A percentile compares a stretch with the other conserved stretches of the same genome.
Conservation (phyloP, 2,329 filamentous ascomycete genomes). For the Colletotrichum abscissum region DNA sequence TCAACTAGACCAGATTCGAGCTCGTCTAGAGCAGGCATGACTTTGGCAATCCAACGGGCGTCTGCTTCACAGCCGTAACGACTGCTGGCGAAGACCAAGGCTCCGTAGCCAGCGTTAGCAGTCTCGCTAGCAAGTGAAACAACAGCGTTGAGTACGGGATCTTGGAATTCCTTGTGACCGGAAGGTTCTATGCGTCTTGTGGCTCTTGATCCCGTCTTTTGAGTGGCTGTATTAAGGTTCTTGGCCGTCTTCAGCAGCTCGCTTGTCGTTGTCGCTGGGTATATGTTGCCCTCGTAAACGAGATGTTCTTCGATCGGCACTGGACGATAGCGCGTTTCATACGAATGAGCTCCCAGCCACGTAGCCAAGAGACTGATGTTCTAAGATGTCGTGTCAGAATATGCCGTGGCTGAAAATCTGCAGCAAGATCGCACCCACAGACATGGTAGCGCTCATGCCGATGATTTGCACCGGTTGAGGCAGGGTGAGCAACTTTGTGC, state of each 20-base stretch:
- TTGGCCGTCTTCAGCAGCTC: conserved; percentile 68
- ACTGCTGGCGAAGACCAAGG: conserved; percentile 79
- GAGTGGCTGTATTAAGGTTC: conserved; percentile 54
- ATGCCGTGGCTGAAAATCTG: no score
- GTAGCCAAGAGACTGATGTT: conserved; percentile 76
- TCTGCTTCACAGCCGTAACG: conserved; percentile 75
- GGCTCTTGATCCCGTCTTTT: conserved; percentile 50
- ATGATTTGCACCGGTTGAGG: conserved; percentile 76
- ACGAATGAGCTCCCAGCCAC: conserved; percentile 79
- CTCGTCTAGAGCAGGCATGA: conserved; percentile 65
- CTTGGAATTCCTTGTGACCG: conserved; percentile 69
- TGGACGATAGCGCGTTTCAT: conserved; percentile 78
- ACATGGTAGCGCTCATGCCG: conserved; percentile 84
- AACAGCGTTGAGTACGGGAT: conserved; percentile 76
- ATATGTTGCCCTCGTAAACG: conserved; percentile 77
- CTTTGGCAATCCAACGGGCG: conserved; percentile 74
- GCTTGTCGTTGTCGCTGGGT: conserved; percentile 69
- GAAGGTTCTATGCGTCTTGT: conserved; percentile 66
- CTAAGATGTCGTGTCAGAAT: conserved; percentile 48
- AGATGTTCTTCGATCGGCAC: conserved; percentile 82
- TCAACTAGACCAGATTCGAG: conserved; percentile 62
- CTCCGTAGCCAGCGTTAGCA: conserved; percentile 75
- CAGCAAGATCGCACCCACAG: conserved; percentile 57
- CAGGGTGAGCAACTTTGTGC: conserved; percentile 77
- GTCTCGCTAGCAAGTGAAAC: conserved; percentile 78